phyloP scores from a whole-genome alignment of 257 asterid genomes.

The Striga asiatica region DNA sequence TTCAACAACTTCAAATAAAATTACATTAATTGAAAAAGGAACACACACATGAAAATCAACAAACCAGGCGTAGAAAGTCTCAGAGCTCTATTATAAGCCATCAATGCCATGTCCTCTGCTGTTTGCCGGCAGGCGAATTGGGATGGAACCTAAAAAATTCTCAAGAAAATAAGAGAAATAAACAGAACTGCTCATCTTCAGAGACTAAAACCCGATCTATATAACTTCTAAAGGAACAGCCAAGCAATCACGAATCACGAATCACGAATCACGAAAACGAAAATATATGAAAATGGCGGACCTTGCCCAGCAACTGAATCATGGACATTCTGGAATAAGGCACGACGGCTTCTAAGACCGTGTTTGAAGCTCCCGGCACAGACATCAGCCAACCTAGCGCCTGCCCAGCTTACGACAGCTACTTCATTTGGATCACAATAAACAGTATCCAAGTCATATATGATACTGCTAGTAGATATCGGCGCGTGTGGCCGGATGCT shows the following conservation, averaged over 20 bases:
- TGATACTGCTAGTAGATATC: too few species aligned
- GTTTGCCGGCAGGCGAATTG: constrained; percentile 57
- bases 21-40: background rate
- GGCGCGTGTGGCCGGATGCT: background rate
- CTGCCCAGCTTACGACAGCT: constrained; percentile 24
- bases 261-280: background rate
- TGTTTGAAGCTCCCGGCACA: constrained; percentile 88
- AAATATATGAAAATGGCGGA: background rate
- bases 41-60: too few species aligned
- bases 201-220: too few species aligned
- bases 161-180: background rate
- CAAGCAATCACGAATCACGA: background rate
- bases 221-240: background rate
- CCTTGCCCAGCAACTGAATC: constrained; percentile 86
- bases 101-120: constrained; percentile 78
- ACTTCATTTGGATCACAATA: constrained; percentile 20
- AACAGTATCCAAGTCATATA: constrained; percentile 5
- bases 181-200: too few species aligned
- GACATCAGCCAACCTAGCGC: constrained; percentile 90
- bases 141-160: constrained; percentile 46
- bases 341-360: constrained; percentile 63
- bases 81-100: constrained; percentile 87
- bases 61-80: constrained; percentile 75
- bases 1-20: background rate
- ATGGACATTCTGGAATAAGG: constrained; percentile 87